These are phyloP conservation scores for Colletotrichum australisinense DNA, from an alignment of 2,329 filamentous ascomycete species.

Conservation along the genomic window DNA sequence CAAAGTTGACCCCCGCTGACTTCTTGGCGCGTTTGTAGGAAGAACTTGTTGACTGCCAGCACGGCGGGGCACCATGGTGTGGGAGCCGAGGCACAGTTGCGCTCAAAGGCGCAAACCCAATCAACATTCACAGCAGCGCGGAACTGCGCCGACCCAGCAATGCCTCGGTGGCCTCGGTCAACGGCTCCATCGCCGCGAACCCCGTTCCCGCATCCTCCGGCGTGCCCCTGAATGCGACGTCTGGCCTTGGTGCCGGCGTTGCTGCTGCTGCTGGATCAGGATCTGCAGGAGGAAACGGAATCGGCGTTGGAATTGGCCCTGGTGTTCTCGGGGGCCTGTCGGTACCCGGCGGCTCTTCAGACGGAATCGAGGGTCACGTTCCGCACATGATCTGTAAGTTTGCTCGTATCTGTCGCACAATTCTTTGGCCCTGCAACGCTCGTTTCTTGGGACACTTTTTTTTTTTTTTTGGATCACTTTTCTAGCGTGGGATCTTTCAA, in stretches of 20 bases:
- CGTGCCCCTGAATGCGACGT: slow-evolving; percentile 16
- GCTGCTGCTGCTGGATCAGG: slow-evolving; percentile 19
- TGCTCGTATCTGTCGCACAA: not conserved
- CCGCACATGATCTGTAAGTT: slow-evolving; percentile 62
- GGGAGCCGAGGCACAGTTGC: slow-evolving; percentile 58
- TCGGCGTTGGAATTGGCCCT: slow-evolving; percentile 34
- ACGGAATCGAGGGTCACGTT: slow-evolving; percentile 54
- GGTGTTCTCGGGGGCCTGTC: slow-evolving; percentile 30
- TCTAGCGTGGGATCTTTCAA: not conserved
- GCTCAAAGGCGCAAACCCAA: slow-evolving; percentile 48
- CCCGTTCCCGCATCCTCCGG: slow-evolving; percentile 3
- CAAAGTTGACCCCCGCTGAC: slow-evolving; percentile 14
- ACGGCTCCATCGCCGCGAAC: slow-evolving; percentile 37
- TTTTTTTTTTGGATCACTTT: not conserved
- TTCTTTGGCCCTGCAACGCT: not conserved
- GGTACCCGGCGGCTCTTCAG: slow-evolving; percentile 32
- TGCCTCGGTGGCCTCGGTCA: slow-evolving; percentile 41
- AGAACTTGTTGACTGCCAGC: slow-evolving; percentile 55
- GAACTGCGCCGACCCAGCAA: slow-evolving; percentile 52
- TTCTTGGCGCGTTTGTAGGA: slow-evolving; percentile 46
- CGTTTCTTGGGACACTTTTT: not conserved
- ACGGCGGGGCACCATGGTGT: slow-evolving; percentile 45
- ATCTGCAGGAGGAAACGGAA: slow-evolving; percentile 8
- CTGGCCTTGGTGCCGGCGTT: slow-evolving; percentile 16
- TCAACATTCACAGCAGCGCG: slow-evolving; percentile 50